These are phyloP conservation scores for Euclidium syriacum DNA, from an alignment of 345 rosid species.

Conservation along the genomic window DNA sequence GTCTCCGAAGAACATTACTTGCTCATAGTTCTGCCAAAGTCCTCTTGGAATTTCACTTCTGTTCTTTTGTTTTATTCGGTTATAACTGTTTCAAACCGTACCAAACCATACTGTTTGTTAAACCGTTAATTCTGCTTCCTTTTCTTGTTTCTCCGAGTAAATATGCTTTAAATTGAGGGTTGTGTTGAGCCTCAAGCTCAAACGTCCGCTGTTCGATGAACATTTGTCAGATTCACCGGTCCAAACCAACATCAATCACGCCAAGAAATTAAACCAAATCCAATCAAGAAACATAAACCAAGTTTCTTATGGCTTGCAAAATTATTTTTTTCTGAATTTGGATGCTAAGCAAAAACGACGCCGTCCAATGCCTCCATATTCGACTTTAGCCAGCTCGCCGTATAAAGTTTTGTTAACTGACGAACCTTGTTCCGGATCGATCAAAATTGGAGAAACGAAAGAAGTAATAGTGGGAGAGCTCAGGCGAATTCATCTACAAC, in stretches of 20 bases:
- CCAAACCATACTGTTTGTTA: no score
- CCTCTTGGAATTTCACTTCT: neutral
- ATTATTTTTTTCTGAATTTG: no score
- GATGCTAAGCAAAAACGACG: no score
- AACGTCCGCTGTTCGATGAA: no score
- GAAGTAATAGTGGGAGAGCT: conserved; percentile 12
- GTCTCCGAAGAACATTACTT: neutral
- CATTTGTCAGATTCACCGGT: no score
- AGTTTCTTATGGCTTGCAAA: no score
- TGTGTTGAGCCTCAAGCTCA: no score
- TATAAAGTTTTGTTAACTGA: neutral
- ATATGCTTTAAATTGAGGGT: no score
- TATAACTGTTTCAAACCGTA: neutral
- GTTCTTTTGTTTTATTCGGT: neutral
- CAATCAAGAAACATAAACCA: neutral
- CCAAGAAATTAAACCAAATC: no score
- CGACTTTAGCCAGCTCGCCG: neutral
- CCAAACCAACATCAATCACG: no score
- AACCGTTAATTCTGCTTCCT: no score
- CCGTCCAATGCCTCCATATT: neutral
- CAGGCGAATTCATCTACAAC: conserved; percentile 9
- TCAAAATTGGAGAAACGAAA: neutral
- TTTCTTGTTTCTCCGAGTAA: no score
- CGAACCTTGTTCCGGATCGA: conserved; percentile 10
- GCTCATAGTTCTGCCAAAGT: neutral